Conservation (phyloP, 352 stramenopile genomes). For the Globisporangium middletonii region DNA sequence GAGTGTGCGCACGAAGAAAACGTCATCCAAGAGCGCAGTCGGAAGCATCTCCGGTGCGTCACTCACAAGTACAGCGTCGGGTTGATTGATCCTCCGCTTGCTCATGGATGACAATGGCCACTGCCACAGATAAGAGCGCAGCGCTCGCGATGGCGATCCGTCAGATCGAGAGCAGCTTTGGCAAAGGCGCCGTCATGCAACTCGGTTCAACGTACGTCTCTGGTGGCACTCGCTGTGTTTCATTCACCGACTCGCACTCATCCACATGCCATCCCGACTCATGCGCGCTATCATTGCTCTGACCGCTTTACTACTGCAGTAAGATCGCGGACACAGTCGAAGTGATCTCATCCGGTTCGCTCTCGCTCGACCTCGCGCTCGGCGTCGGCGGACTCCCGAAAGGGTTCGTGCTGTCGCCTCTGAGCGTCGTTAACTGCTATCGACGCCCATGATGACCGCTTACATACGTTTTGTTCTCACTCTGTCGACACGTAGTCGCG, state of each 20-base stretch:
- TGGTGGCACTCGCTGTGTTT: neutral
- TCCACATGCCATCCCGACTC: neutral
- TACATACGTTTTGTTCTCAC: constrained; percentile 1
- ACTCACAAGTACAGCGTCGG: neutral
- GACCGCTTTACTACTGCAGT: constrained; percentile 11
- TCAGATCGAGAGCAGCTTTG: constrained; percentile 95
- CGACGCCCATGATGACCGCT: neutral
- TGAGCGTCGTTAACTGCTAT: neutral
- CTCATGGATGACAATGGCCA: neutral
- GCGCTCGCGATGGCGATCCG: constrained; percentile 93
- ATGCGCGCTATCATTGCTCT: neutral
- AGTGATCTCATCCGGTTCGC: constrained; percentile 91
- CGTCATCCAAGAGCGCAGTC: constrained; percentile 11
- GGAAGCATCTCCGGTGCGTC: constrained; percentile 4
- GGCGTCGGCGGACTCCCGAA: constrained; percentile 92
- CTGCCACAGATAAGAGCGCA: constrained; percentile 53
- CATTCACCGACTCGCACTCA: neutral
- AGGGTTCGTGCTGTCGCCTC: constrained; percentile 37
- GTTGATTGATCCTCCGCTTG: no score
- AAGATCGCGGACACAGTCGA: constrained; percentile 89
- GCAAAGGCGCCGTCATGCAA: constrained; percentile 95
- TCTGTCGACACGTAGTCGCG: constrained; percentile 52
- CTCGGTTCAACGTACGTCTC: constrained; percentile 83
- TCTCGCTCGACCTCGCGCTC: constrained; percentile 91
- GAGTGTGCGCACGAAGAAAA: constrained; percentile 16